These are phyloP conservation scores for Dothideomycetes sp. DNA, from an alignment of 2,329 filamentous ascomycete genomes.

Conservation along the genomic window DNA sequence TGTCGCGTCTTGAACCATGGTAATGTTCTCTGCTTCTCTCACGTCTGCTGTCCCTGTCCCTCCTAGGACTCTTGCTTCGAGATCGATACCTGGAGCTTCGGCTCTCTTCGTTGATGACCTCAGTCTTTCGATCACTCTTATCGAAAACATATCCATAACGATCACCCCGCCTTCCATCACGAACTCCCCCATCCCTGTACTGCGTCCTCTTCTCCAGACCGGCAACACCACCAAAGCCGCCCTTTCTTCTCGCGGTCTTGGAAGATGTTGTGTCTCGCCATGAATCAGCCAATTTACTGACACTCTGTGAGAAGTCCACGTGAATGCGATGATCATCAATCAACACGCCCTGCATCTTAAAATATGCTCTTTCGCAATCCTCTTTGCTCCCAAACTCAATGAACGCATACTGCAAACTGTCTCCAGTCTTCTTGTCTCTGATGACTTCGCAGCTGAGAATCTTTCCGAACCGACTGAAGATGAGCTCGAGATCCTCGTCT, in stretches of 20 bases:
- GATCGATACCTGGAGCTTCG: slow-evolving; percentile 11
- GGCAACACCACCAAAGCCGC: slow-evolving; percentile 84
- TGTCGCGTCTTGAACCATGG: not conserved
- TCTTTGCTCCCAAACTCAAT: slow-evolving; percentile 92
- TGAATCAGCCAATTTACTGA: slow-evolving; percentile 70
- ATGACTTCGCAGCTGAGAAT: slow-evolving; percentile 96
- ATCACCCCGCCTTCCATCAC: slow-evolving; percentile 28
- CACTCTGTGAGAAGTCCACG: slow-evolving; percentile 96
- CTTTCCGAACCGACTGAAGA: slow-evolving; percentile 92
- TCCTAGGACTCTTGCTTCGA: slow-evolving; percentile 18
- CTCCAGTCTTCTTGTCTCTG: slow-evolving; percentile 81
- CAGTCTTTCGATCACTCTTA: slow-evolving; percentile 35
- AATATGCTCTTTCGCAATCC: slow-evolving; percentile 89
- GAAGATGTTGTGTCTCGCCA: slow-evolving; percentile 81
- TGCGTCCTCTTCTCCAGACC: slow-evolving; percentile 84
- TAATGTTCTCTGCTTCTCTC: slow-evolving; percentile 7
- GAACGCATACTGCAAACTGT: slow-evolving; percentile 94
- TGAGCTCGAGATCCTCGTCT: slow-evolving; percentile 87
- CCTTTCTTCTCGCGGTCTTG: slow-evolving; percentile 57
- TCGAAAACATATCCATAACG: slow-evolving; percentile 76
- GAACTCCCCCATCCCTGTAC: slow-evolving; percentile 50
- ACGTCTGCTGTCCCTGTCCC: slow-evolving; percentile 12
- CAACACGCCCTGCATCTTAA: slow-evolving; percentile 96
- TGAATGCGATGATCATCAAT: slow-evolving; percentile 97
- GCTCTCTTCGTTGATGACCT: slow-evolving; percentile 10